These are phyloP conservation scores for Yarrowia galli DNA, from an alignment of 1,139 yeast genomes.

Conservation along the genomic window DNA sequence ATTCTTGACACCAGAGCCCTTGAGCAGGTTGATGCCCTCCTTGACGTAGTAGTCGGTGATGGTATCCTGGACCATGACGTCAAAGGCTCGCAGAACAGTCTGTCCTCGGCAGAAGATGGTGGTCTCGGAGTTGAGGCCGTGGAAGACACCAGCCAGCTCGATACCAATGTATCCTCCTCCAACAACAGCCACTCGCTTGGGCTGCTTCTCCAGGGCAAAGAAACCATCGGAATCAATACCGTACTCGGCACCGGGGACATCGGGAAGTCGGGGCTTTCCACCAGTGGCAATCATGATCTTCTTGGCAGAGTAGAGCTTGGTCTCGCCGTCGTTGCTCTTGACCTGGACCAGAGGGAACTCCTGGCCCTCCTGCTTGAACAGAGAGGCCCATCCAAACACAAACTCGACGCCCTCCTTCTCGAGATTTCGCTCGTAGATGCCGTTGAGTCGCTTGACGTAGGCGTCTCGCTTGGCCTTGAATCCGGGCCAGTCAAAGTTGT, in stretches of 20 bases:
- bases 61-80: slow-evolving; percentile 76
- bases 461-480: slow-evolving; percentile 92
- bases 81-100: slow-evolving; percentile 86
- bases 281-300: slow-evolving; percentile 91
- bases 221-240: slow-evolving; percentile 94
- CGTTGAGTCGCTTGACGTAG: slow-evolving; percentile 83
- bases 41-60: slow-evolving; percentile 80
- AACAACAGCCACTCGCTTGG: slow-evolving; percentile 89
- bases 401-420: slow-evolving; percentile 87
- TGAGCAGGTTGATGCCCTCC: slow-evolving; percentile 82
- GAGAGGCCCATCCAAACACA: slow-evolving; percentile 86
- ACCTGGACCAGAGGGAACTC: slow-evolving; percentile 83
- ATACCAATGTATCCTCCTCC: slow-evolving; percentile 99
- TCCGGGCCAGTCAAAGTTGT: slow-evolving; percentile 76
- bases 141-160: slow-evolving; percentile 93
- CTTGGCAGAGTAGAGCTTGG: slow-evolving; percentile 75
- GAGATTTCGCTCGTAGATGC: slow-evolving; percentile 88
- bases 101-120: slow-evolving; percentile 90
- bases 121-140: slow-evolving; percentile 86
- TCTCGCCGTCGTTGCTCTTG: slow-evolving; percentile 58
- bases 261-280: slow-evolving; percentile 80
- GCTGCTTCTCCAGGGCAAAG: slow-evolving; percentile 79
- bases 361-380: slow-evolving; percentile 53
- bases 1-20: slow-evolving; percentile 62
- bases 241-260: slow-evolving; percentile 75